Base-by-base conservation (phyloP, 768 basidiomycete species). In the Agaricus blazei region DNA sequence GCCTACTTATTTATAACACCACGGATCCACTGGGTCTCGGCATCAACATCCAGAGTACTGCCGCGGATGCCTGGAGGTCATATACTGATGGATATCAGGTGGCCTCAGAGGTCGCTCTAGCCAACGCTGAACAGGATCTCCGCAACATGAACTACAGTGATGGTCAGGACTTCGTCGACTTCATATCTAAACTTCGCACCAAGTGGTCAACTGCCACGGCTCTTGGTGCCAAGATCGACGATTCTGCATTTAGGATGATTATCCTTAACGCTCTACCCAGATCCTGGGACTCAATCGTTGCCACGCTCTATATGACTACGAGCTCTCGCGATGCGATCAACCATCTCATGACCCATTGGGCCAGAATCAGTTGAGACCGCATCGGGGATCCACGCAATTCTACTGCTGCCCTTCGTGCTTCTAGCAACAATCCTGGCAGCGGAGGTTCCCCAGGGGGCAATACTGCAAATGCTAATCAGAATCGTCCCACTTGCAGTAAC, bases 141-240 rank as follows among this genome's bases (percentile, higher is more conserved):
- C 50, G 58, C 0, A 58, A 44, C 1, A 54, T 56, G 11, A 34
- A 29, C 4, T 59, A 56, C 38, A 24, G n/a, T 0, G 60, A 64
- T 11, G 60, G 60, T 0, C 41, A 47, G 0, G 57, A 64, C 42
- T 48, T 68, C 19, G 9, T 24, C 2, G 38, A 43, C 1, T 63
- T 65, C 26, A 52, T 66, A 5, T 19, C 57, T 1, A 38, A 44
- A 7, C 53, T 68, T 0, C 55, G 58, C 2, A 60, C 31, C 31
- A 31, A 31, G 9, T 31, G 31, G 31, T 31, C 31, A 8, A 6
- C 41, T 1, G 63, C 61, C 3, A 62, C 58, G n/a, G 51, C 49
- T 1, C 38, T 59, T 23, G 64, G 65, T 3, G 63, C 61, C 1
- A 49, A 41, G 4, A 60, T 64, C 15, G 41, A 38, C 3, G 61